phyloP scores from a whole-genome alignment of 2,329 filamentous ascomycete genomes.

The Alternaria arborescens region DNA sequence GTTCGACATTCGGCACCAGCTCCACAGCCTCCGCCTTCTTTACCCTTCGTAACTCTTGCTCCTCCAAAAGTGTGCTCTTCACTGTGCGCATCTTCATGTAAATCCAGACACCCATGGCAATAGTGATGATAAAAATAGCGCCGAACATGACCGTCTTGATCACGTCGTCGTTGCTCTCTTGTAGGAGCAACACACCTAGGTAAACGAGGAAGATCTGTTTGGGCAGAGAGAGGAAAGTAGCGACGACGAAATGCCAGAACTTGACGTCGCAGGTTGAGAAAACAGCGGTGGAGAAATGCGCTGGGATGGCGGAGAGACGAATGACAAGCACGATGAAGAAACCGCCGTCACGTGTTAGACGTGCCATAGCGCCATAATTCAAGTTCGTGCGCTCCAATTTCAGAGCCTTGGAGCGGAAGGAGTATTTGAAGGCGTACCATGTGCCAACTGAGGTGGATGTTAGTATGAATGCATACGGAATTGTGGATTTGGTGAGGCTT shows the following conservation, averaged over 20 bases:
- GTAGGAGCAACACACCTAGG: slow-evolving; percentile 44
- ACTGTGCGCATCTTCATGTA: slow-evolving; percentile 46
- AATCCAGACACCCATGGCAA: slow-evolving; percentile 44
- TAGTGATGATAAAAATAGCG: slow-evolving; percentile 40
- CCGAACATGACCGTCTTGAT: slow-evolving; percentile 44
- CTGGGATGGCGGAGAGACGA: slow-evolving; percentile 45
- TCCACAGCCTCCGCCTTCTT: slow-evolving; percentile 22
- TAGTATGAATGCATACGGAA: slow-evolving; percentile 10
- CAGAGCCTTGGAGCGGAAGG: slow-evolving; percentile 39
- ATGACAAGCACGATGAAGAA: slow-evolving; percentile 48
- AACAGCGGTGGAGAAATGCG: slow-evolving; percentile 48
- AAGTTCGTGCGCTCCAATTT: slow-evolving; percentile 48
- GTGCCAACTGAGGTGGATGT: slow-evolving; percentile 38
- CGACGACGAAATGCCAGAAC: slow-evolving; percentile 47
- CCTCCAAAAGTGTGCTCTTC: slow-evolving; percentile 45
- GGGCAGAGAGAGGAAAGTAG: slow-evolving; percentile 45
- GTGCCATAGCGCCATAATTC: slow-evolving; percentile 48
- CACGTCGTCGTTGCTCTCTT: slow-evolving; percentile 34
- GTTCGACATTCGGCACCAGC: slow-evolving; percentile 28
- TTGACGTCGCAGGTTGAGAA: slow-evolving; percentile 50
- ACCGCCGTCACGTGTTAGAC: slow-evolving; percentile 45
- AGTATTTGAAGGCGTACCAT: slow-evolving; percentile 48
- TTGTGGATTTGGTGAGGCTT: slow-evolving; percentile 12
- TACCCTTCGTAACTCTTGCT: background rate
- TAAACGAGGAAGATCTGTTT: slow-evolving; percentile 51